phyloP scores from a whole-genome alignment of 1,284 basidiomycete genomes.

The Hypsizygus ulmarius region DNA sequence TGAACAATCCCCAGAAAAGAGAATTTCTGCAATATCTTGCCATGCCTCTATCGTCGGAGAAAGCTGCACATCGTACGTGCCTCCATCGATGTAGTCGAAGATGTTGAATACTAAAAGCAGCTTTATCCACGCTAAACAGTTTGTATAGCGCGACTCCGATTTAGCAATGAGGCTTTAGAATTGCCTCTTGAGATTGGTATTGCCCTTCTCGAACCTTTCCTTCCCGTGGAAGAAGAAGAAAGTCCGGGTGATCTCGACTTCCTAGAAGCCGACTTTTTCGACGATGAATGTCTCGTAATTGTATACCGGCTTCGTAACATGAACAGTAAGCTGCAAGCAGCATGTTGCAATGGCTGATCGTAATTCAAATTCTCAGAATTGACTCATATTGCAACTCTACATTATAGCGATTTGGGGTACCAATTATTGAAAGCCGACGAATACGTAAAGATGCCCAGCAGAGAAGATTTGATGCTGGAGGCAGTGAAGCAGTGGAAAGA shows the following conservation, averaged over 20 bases:
- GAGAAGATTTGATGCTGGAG: conserved; percentile 61
- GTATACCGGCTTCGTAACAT: conserved; percentile 48
- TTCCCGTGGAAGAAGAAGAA: conserved; percentile 38
- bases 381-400: conserved; percentile 56
- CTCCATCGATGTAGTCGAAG: conserved; percentile 20
- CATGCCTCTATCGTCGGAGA: conserved; percentile 35
- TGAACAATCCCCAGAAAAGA: conserved; percentile 33
- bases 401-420: conserved; percentile 59
- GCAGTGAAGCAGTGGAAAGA: conserved; percentile 53
- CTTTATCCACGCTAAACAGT: conserved; percentile 38
- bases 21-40: conserved; percentile 46
- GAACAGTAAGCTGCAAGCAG: conserved; percentile 39
- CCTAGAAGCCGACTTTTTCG: conserved; percentile 72
- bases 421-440: conserved; percentile 42
- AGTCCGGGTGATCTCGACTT: conserved; percentile 42
- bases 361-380: conserved; percentile 39
- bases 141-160: conserved; percentile 49
- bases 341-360: conserved; percentile 30
- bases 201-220: conserved; percentile 50
- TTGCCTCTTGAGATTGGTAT: conserved; percentile 40
- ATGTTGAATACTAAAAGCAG: conserved; percentile 7
- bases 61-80: conserved; percentile 32
- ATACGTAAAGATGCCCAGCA: conserved; percentile 51
- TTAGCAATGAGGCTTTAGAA: conserved; percentile 38
- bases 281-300: conserved; percentile 64